A percentile compares a stretch with the other conserved stretches of the same genome.
phyloP scores from a whole-genome alignment of 176 grass and related monocot genomes.

The Triticum timopheevii region DNA sequence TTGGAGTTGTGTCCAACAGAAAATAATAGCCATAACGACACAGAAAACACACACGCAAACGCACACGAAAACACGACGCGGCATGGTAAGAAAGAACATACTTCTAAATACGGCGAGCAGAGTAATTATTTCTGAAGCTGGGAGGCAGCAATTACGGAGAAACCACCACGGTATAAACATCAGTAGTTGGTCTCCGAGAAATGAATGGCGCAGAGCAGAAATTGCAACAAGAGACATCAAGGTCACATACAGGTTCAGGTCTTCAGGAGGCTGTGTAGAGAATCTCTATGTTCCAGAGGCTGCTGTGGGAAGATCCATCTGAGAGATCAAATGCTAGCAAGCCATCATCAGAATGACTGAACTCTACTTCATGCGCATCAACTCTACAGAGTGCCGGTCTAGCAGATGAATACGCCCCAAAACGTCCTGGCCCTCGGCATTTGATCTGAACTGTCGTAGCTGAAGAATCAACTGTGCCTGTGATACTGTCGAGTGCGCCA shows the following conservation, averaged over 20 bases:
- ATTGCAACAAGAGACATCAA: not conserved
- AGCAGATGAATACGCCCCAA: conserved; percentile 47
- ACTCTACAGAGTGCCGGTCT: conserved; percentile 35
- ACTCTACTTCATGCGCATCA: conserved; percentile 35
- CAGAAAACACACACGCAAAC: not conserved
- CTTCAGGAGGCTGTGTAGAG: not conserved
- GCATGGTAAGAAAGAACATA: not conserved
- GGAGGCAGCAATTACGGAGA: not conserved
- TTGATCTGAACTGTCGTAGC: conserved; percentile 24
- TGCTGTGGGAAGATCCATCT: not conserved
- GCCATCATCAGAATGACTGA: conserved; percentile 23
- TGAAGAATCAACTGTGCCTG: conserved; percentile 6
- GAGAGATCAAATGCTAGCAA: conserved; percentile 35
- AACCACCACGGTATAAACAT: not conserved
- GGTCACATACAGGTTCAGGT: not conserved
- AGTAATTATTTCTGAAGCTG: not conserved
- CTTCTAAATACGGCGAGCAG: not conserved
- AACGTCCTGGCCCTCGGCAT: conserved; percentile 38
- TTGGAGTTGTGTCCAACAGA: not conserved
- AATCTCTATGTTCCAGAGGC: conserved; percentile 26
- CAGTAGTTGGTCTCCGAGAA: not conserved
- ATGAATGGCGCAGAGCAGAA: not conserved
- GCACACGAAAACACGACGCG: not conserved
- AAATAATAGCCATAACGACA: not conserved
- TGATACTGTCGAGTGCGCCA: conserved; percentile 36